Evolutionary conservation across 176 grass and related monocot species (phyloP), one percentile per base, ranked within the genome.

Genomic region (Ananas comosus): DNA sequence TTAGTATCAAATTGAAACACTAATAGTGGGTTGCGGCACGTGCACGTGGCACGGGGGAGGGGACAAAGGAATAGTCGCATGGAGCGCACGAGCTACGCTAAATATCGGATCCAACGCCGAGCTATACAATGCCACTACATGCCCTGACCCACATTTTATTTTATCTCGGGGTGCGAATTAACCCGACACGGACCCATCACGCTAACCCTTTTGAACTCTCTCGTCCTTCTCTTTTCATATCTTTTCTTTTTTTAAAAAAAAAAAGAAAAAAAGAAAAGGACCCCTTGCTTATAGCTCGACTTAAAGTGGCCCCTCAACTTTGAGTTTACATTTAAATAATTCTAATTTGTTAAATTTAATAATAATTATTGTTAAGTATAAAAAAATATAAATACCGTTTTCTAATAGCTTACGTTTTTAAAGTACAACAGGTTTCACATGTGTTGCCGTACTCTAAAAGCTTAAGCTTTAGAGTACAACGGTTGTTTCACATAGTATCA

Each of bases 261-360:
- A 27, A 27, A 1, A 27, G 2, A 2, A 27, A 27, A 27, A 27
- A 27, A 27, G 25, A 27, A 27, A 27, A 2, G 25, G 2, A 2
- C 25, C 25, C 25, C 25, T 27, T 27, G 2, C 25, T 2, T 27
- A 27, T 27, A 42, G 33, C 33, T 42, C 33, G 0, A 7, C 51
- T 67, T 87, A 72, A 71, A 83, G 83, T 83, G 85, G 76, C 68
- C 76, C 48, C 63, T 79, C 53, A 68, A 76, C 81, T 87, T 80
- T 72, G 68, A 63, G 79, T 87, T 83, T 87, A 87, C 76, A 83
- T 63, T 76, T 74, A 71, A 24, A 54, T 67, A 14, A 52, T 16
- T 25, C 69, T 13, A 64, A 63, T 48, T 74, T 47, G 65, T 74
- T 67, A 12, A 71, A 68, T 79, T 68, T 52, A 66, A 52, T 28